Evolutionary conservation across 2,329 filamentous ascomycete species (phyloP).

Genomic region (Fusarium abutilonis): DNA sequence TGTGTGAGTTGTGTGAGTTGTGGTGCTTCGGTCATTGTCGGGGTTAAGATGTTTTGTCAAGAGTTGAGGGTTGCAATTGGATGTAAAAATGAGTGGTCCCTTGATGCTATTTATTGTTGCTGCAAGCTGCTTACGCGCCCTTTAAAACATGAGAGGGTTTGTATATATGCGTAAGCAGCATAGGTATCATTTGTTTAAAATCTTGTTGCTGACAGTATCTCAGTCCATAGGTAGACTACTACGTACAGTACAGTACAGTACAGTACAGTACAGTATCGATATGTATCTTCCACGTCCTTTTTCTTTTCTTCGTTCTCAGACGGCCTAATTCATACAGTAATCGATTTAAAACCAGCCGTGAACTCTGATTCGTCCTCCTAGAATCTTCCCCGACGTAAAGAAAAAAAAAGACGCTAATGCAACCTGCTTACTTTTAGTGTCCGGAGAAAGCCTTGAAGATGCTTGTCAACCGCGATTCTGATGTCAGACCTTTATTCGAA

Average conservation of each 20-base stretch:
- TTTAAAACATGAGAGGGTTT: neutral
- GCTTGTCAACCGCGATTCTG: slow-evolving; percentile 6
- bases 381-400: neutral
- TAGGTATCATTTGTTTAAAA: neutral
- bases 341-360: neutral
- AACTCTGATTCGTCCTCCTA: slow-evolving; percentile 4
- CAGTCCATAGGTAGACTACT: no score
- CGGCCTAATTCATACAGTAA: no score
- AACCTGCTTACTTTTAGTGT: slow-evolving; percentile 34
- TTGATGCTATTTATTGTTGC: slow-evolving; percentile 5
- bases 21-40: slow-evolving; percentile 20
- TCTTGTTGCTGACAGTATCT: no score
- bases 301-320: neutral
- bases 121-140: slow-evolving; percentile 12
- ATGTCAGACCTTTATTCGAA: slow-evolving; percentile 33
- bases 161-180: neutral
- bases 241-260: no score
- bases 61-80: neutral
- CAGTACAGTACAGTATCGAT: no score
- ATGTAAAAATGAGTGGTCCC: slow-evolving; percentile 5
- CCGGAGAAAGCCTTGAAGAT: slow-evolving; percentile 7
- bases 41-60: neutral
- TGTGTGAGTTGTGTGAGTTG: neutral
- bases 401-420: slow-evolving; percentile 36
- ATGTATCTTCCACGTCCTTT: no score